Evolutionary conservation across 176 grass and related monocot genomes (phyloP), one percentile per base, ranked within the genome.

Genomic region (Ensete glaucum): DNA sequence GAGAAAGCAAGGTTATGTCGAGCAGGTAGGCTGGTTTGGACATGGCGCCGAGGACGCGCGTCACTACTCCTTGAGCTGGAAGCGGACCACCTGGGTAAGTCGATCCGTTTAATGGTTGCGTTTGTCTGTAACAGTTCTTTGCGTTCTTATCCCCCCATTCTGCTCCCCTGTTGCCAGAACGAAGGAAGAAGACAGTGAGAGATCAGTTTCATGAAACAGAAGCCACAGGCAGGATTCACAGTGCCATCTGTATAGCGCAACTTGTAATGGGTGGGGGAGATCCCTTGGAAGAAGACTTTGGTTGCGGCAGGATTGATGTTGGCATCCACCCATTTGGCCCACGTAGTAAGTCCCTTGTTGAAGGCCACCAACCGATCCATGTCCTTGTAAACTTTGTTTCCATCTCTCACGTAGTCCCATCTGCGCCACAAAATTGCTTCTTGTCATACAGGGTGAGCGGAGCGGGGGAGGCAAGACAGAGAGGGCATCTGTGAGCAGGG

Each of bases 241-340:
- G 12, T 15, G 21, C 13, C 2, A 1, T 54, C 10, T 55, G n/a
- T 2, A 73, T 51, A 7, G 26, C 16, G 24, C 11, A 34, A 94
- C 95, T 80, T 87, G 78, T 89, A 99, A 23, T 99, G 95, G 26
- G 95, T 99, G 0, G 95, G 95, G 12, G 90, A 99, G 75, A 99
- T 99, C 26, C 90, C 90, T 77, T 94, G 95, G 73, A 94, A 99
- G 70, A 86, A 99, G 72, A 94, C 90, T 68, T 87, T 94, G 53
- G 88, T 89, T 55, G 53, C 81, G 23, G 95, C 66, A 21, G 82
- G 62, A 62, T 99, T 82, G 12, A 99, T 77, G 76, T 91, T 94
- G 9, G 78, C 26, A 60, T 99, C 88, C 16, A 99, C 81, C 95
- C 95, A 94, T 2, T 88, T 94, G 22, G 86, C 86, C 95, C 95